Conservation (phyloP, 805 yeast species). For the Metschnikowia peoriensis region DNA sequence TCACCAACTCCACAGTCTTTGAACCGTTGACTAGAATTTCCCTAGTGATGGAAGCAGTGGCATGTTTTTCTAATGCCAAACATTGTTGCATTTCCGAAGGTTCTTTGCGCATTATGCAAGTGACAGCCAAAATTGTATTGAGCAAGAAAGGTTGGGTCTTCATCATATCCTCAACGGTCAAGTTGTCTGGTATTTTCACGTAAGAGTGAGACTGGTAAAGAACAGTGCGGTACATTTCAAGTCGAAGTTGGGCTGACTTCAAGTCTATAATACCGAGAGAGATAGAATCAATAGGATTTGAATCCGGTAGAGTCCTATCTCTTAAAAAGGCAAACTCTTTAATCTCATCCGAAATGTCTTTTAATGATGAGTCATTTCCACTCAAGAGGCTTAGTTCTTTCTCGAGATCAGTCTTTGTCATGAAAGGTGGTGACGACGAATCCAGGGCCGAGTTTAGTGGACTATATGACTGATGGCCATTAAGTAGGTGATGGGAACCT, state of each 20-base stretch:
- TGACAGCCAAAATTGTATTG: conserved; percentile 60
- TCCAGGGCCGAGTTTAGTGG: conserved; percentile 5
- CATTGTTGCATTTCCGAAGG: conserved; percentile 39
- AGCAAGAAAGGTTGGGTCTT: conserved; percentile 58
- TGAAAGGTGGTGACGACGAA: conserved; percentile 23
- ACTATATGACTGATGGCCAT: neutral
- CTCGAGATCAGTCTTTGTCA: conserved; percentile 37
- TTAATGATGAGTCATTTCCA: conserved; percentile 33
- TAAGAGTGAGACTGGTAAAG: conserved; percentile 55
- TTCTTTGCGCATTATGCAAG: conserved; percentile 44
- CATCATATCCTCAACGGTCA: conserved; percentile 48
- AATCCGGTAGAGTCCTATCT: conserved; percentile 28
- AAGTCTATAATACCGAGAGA: conserved; percentile 54
- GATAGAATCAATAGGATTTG: conserved; percentile 47
- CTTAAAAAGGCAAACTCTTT: conserved; percentile 46
- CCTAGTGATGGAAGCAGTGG: conserved; percentile 48
- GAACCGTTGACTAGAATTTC: conserved; percentile 70
- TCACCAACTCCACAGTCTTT: conserved; percentile 66
- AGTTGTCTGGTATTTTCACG: conserved; percentile 48
- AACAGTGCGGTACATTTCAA: conserved; percentile 47
- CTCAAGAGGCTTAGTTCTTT: conserved; percentile 39
- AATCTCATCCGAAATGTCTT: conserved; percentile 45
- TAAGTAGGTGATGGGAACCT: neutral
- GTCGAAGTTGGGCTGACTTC: conserved; percentile 57
- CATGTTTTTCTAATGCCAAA: conserved; percentile 50